Evolutionary conservation across 257 asterid genomes (phyloP).

Genomic region (Gentiana straminea): DNA sequence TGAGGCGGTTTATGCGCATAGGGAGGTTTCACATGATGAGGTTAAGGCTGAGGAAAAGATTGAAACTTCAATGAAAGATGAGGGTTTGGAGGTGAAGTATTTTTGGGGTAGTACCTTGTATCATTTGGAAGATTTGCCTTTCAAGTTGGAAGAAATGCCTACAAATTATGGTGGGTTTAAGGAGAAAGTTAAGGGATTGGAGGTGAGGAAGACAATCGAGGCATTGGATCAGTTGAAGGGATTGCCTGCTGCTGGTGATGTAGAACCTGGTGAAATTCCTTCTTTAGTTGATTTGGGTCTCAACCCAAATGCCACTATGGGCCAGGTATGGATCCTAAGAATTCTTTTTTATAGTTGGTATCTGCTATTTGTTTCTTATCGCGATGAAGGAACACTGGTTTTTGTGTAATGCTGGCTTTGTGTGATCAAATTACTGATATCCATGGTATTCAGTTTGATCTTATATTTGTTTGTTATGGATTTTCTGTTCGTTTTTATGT

Average conservation of each 20-base stretch:
- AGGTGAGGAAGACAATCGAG: slow-evolving; percentile 78
- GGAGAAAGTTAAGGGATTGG: slow-evolving; percentile 64
- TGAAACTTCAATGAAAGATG: slow-evolving; percentile 72
- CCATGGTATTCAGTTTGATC: too few relatives aligned
- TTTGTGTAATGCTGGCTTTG: not conserved
- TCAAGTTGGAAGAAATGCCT: slow-evolving; percentile 71
- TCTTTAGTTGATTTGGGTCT: slow-evolving; percentile 85
- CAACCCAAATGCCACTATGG: slow-evolving; percentile 45
- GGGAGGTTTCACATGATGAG: slow-evolving; percentile 81
- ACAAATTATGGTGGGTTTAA: slow-evolving; percentile 83
- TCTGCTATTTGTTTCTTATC: too few relatives aligned
- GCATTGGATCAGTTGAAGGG: slow-evolving; percentile 70
- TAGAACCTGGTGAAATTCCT: slow-evolving; percentile 89
- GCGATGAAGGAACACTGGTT: not conserved
- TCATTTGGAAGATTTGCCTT: slow-evolving; percentile 93
- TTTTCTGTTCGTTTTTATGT: not conserved
- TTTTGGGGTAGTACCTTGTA: slow-evolving; percentile 98
- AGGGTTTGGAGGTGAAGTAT: slow-evolving; percentile 81
- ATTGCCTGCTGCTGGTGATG: slow-evolving; percentile 75
- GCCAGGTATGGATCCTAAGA: slow-evolving; percentile 35
- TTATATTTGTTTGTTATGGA: not conserved
- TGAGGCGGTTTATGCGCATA: slow-evolving; percentile 76
- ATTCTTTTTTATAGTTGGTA: not conserved
- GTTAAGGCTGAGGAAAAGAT: slow-evolving; percentile 82
- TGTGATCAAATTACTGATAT: not conserved